These are phyloP conservation scores for Macrolepiota fuliginosa DNA, from an alignment of 768 basidiomycete genomes.

Conservation along the genomic window DNA sequence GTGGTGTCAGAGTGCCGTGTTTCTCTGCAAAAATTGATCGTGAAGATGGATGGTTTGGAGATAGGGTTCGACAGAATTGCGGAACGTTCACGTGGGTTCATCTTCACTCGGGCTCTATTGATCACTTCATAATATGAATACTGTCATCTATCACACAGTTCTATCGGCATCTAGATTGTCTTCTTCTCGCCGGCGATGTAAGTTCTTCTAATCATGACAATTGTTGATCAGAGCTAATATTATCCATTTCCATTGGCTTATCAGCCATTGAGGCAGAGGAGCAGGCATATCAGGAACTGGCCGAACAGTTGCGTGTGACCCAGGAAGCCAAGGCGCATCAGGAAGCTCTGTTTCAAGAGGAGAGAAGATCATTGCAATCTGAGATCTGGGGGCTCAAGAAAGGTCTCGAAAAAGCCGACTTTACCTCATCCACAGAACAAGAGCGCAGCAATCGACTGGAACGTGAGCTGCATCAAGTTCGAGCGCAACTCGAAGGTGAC, in stretches of 20 bases:
- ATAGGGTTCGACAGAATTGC: constrained; percentile 83
- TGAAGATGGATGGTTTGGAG: constrained; percentile 78
- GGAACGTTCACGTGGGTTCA: constrained; percentile 71
- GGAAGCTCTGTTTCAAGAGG: constrained; percentile 57
- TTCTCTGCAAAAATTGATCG: constrained; percentile 66
- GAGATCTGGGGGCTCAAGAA: constrained; percentile 56
- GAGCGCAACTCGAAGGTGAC: constrained; percentile 64
- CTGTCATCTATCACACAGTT: constrained; percentile 39
- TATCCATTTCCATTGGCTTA: constrained; percentile 4
- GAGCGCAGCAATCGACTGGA: constrained; percentile 57
- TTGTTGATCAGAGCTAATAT: constrained; percentile 4
- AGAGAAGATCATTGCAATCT: constrained; percentile 49
- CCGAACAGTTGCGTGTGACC: constrained; percentile 60
- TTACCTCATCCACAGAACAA: constrained; percentile 38
- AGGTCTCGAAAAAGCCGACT: constrained; percentile 38
- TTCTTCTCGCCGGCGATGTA: constrained; percentile 69
- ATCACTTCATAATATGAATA: constrained; percentile 2
- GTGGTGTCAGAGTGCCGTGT: constrained; percentile 63
- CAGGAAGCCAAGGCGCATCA: constrained; percentile 56
- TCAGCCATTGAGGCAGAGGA: constrained; percentile 75
- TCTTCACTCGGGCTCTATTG: constrained; percentile 1
- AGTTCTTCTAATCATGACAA: constrained; percentile 26
- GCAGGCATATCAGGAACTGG: constrained; percentile 68
- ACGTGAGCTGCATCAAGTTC: constrained; percentile 61
- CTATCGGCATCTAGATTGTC: constrained; percentile 73